Evolutionary conservation across 352 stramenopile genomes (phyloP).

Genomic region (Nothophytophthora sp.): DNA sequence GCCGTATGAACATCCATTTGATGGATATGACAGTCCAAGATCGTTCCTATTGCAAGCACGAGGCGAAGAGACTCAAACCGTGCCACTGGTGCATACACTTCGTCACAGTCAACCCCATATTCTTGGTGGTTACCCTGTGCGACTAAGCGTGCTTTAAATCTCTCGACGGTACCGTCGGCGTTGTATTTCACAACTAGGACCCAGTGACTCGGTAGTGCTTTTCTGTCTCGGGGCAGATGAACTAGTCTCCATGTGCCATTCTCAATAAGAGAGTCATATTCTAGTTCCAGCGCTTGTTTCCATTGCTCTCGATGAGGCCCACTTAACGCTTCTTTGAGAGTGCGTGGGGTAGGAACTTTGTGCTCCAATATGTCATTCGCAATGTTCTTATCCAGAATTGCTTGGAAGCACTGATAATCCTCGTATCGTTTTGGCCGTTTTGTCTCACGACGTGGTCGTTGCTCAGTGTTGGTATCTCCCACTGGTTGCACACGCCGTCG

Average conservation of each 20-base stretch:
- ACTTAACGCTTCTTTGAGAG: conserved; percentile 8
- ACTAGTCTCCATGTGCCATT: conserved; percentile 2
- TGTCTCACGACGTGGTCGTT: conserved; percentile 4
- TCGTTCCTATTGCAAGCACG: conserved; percentile 10
- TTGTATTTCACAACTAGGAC: conserved; percentile 14
- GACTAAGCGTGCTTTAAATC: conserved; percentile 11
- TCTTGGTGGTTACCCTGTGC: conserved; percentile 15
- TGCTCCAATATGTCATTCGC: conserved; percentile 1
- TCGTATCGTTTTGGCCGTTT: conserved; percentile 4
- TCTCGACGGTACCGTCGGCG: conserved; percentile 7
- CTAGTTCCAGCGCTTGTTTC: conserved; percentile 5
- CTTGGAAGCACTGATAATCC: conserved; percentile 12
- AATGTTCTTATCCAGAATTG: conserved; percentile 2
- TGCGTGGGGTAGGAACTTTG: conserved; percentile 4
- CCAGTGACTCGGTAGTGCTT: conserved; percentile 9
- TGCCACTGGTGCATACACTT: conserved; percentile 10
- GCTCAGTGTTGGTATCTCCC: neutral
- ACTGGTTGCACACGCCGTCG: neutral
- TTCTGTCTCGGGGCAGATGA: neutral
- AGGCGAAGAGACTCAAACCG: conserved; percentile 7
- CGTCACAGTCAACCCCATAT: conserved; percentile 8
- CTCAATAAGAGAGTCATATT: conserved; percentile 7
- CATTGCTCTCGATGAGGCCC: conserved; percentile 6
- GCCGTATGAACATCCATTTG: conserved; percentile 16
- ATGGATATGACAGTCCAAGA: conserved; percentile 14